These are phyloP conservation scores for Picochlorum sp. DNA, from an alignment of 139 green algal genomes.

Conservation along the genomic window DNA sequence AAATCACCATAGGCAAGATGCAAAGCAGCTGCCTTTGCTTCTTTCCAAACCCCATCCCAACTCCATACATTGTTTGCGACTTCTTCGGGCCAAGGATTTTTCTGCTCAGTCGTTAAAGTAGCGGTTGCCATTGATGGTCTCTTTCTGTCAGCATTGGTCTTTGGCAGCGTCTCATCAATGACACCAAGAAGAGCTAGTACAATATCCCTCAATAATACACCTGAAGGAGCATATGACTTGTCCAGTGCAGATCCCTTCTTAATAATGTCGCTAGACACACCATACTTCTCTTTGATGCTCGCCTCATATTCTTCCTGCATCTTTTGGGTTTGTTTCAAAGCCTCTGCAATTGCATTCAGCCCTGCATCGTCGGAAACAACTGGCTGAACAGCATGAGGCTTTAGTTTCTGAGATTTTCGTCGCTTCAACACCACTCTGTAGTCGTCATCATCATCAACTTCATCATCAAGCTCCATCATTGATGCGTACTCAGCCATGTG, in stretches of 20 bases:
- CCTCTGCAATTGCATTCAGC: not conserved
- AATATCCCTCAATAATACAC: constrained; percentile 58
- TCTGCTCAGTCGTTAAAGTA: constrained; percentile 7
- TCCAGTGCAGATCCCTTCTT: constrained; percentile 19
- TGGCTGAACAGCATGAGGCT: not conserved
- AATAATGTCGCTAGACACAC: constrained; percentile 5
- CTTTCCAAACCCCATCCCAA: not conserved
- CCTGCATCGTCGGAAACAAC: not conserved
- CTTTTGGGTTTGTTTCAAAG: constrained; percentile 1
- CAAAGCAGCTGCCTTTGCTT: constrained; percentile 23
- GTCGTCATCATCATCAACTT: not conserved
- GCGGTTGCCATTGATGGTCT: not conserved
- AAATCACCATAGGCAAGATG: constrained; percentile 54
- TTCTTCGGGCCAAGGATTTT: constrained; percentile 33
- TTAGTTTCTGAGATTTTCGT: too few species aligned
- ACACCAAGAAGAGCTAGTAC: constrained; percentile 35
- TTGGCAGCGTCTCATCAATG: not conserved
- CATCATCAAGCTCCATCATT: not conserved
- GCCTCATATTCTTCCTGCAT: constrained; percentile 5
- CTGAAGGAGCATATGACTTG: constrained; percentile 10
- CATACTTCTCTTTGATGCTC: constrained; percentile 22
- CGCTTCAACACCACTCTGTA: not conserved
- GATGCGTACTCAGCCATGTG: not conserved
- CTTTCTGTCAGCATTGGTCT: constrained; percentile 12
- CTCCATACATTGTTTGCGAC: constrained; percentile 20